These are phyloP conservation scores for Neohortaea acidophila DNA, from an alignment of 495 filamentous ascomycete species.

Conservation along the genomic window DNA sequence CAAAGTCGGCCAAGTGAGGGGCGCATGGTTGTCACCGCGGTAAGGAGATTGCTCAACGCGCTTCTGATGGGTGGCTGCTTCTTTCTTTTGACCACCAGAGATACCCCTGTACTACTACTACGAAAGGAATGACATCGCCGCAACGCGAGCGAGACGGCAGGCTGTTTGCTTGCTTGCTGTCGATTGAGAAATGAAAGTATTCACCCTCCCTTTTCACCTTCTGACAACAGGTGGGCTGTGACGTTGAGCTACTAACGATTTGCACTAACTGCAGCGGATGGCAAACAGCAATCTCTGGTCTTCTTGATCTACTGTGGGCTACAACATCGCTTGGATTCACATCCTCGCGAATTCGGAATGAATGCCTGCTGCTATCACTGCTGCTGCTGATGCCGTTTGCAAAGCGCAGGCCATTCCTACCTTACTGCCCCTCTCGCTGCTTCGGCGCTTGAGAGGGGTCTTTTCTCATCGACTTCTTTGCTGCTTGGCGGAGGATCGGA, in stretches of 20 bases:
- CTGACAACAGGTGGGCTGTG: background rate
- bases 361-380: background rate
- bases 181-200: background rate
- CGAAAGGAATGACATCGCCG: background rate
- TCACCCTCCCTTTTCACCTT: background rate
- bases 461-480: conserved; percentile 14
- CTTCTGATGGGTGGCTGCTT: background rate
- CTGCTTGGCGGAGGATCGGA: conserved; percentile 5
- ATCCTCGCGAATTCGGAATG: background rate
- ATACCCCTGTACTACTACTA: conserved; percentile 17
- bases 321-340: background rate
- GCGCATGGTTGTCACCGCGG: background rate
- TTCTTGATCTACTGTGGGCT: background rate
- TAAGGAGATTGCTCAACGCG: conserved; percentile 6
- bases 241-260: background rate
- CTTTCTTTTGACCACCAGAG: background rate
- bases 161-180: background rate
- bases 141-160: background rate
- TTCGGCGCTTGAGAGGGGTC: background rate
- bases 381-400: background rate
- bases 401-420: background rate
- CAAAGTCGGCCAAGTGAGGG: too few species aligned
- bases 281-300: too few species aligned
- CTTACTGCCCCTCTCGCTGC: background rate
- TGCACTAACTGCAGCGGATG: too few species aligned